Evolutionary conservation across 805 yeast species (phyloP).

Genomic region (Candida sithepensis): DNA sequence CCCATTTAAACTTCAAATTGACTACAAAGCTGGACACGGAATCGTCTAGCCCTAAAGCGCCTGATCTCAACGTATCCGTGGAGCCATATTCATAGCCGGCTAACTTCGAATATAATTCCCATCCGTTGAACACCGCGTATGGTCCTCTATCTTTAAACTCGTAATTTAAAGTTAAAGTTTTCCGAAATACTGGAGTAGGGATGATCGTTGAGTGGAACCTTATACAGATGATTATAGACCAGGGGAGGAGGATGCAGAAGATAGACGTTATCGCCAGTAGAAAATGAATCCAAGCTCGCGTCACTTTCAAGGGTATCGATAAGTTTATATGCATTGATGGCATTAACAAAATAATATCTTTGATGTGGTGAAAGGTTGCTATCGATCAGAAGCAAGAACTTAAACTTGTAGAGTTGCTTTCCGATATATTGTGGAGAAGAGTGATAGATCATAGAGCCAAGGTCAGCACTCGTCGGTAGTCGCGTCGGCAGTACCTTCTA

Average conservation of each 20-base stretch:
- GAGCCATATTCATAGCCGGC: slow-evolving; percentile 10
- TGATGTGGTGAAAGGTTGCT: too few species aligned
- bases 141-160: slow-evolving; percentile 23
- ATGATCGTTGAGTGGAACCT: slow-evolving; percentile 29
- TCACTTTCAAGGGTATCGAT: slow-evolving; percentile 21
- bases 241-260: slow-evolving; percentile 28
- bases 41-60: slow-evolving; percentile 3
- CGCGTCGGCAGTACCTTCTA: not conserved
- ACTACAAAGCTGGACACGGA: slow-evolving; percentile 18
- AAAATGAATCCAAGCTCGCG: slow-evolving; percentile 19
- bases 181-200: slow-evolving; percentile 21
- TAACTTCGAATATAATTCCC: slow-evolving; percentile 9
- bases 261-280: slow-evolving; percentile 13
- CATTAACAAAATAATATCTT: too few species aligned
- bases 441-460: not conserved
- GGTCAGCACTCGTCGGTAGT: not conserved
- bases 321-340: slow-evolving; percentile 24
- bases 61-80: too few species aligned
- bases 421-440: too few species aligned
- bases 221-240: slow-evolving; percentile 30
- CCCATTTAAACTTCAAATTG: slow-evolving; percentile 14
- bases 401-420: not conserved
- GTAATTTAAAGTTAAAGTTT: slow-evolving; percentile 17
- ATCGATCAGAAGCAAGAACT: too few species aligned
- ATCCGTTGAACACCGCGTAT: slow-evolving; percentile 14